A percentile compares a stretch with the other conserved stretches of the same genome.
phyloP scores from a whole-genome alignment of 495 filamentous ascomycete species.

The Penicillium riverlandense region DNA sequence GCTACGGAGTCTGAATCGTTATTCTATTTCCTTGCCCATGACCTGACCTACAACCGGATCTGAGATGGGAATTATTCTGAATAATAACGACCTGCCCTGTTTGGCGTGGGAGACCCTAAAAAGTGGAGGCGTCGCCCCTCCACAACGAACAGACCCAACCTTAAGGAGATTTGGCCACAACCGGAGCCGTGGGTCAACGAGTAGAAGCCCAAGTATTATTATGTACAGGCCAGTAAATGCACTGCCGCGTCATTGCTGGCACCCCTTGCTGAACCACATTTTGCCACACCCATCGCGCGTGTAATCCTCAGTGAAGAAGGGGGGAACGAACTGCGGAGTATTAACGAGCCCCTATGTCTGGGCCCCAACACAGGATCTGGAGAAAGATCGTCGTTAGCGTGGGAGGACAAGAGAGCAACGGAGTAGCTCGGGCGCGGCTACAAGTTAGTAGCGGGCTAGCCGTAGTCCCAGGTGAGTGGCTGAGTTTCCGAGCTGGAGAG shows the following conservation, averaged over 20 bases:
- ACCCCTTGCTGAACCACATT: too few relatives aligned
- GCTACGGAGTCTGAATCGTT: too few relatives aligned
- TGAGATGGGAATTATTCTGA: background rate
- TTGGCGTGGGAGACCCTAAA: background rate
- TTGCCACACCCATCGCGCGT: background rate
- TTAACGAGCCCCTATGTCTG: background rate
- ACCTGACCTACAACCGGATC: too few relatives aligned
- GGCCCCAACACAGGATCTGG: background rate
- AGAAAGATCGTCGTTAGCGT: background rate
- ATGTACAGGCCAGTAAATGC: background rate
- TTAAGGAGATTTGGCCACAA: constrained; percentile 4
- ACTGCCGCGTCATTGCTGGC: background rate
- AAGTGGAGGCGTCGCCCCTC: background rate
- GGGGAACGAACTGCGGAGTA: background rate
- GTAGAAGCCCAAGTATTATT: background rate
- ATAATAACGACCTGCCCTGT: background rate
- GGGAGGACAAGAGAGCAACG: background rate
- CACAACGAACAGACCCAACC: constrained; percentile 9
- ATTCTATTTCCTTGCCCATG: too few relatives aligned
- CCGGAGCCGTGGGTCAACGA: constrained; percentile 1
- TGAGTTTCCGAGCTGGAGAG: constrained; percentile 2
- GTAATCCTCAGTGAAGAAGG: background rate
- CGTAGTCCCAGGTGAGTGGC: constrained; percentile 6
- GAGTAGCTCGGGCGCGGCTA: constrained; percentile 11
- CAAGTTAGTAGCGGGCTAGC: background rate